Evolutionary conservation across 768 basidiomycete species (phyloP), one percentile per base, ranked within the genome.

Genomic region (Clitopilus passeckerianus): DNA sequence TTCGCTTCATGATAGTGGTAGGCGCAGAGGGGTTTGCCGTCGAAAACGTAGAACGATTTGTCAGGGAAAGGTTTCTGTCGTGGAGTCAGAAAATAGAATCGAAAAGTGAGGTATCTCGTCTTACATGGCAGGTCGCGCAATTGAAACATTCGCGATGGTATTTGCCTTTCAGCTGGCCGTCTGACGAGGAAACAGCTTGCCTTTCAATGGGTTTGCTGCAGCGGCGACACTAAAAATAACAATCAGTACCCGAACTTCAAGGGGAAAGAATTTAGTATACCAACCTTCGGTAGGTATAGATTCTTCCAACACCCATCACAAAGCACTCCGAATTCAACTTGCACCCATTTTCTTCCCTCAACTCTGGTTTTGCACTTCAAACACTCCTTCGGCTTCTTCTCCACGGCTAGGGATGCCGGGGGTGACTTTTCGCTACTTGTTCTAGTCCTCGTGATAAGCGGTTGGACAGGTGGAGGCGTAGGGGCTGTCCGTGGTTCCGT

Each of bases 231-330:
- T 93, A 64, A 18, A 55, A 53, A 27, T n/a, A n/a, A 55, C 7
- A 4, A 4, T 55, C 33, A 52, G 53, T 60, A 53, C 53, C 18
- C 34, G 15, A 35, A 59, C 46, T 59, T 54, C 46, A 22, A 54
- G 56, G 43, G 56, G 30, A 54, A 22, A 16, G 58, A 59, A 59
- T 33, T 16, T 22, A 34, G 50, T 54, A 57, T 62, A 71, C 83
- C 43, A 62, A 90, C 92, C 78, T 93, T 94, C 61, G 95, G 95
- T 62, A 97, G 73, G 76, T 96, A 97, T 87, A 95, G 90, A 67
- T 90, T 86, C 79, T 96, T 97, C 95, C 95, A 97, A 71, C 95
- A 95, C 66, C 73, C 74, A 68, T 95, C 95, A 71, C 95, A 97
- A 65, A 97, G 73, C 35, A 93, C 86, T 37, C 74, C 83, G n/a